Base-by-base conservation (phyloP, 441 rosid genomes). In the Rhodomyrtus psidioides region DNA sequence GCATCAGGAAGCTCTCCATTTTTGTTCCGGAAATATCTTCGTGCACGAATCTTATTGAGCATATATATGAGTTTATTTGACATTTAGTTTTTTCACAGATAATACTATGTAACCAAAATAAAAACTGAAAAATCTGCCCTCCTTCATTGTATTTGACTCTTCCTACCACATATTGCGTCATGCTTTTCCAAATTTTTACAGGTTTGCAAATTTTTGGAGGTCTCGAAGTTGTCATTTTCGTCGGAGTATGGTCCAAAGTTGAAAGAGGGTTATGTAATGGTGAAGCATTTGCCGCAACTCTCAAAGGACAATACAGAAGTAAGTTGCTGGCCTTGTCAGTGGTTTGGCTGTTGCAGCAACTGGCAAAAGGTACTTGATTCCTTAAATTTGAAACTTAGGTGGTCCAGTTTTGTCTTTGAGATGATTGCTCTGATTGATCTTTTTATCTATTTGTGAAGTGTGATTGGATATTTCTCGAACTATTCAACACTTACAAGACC, bases 151-250 rank as follows among this genome's bases (percentile, higher is more conserved):
- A 57, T 57, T 57, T 24, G 34, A 59, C 60, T 7, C 60, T 55
- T 84, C 83, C 57, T 59, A 84, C 86, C 55, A 85, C 70, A 46
- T 21, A 79, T 87, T 86, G 83, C 58, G 62, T 39, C 79, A 83
- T 87, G 55, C 87, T 92, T 91, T 56, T 88, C 84, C 65, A 17
- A 90, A 84, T 58, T 89, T 62, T 87, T 90, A 87, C 87, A 98
- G 99, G 99, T 98, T 87, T 98, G 99, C 95, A 96, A 93, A 90
- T 98, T 98, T 91, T 89, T 98, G 95, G 99, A 98, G 94, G 99
- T 96, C 84, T 98, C 99, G 56, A 96, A 91, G 91, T 87, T 98
- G 95, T 98, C 99, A 85, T 96, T 98, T 90, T 92, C 92, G 44
- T 96, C 95, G 14, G 99, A 98, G 91, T 98, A 97, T 93, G 99